phyloP scores from a whole-genome alignment of 179 eudicot species.

The Silene coronaria region DNA sequence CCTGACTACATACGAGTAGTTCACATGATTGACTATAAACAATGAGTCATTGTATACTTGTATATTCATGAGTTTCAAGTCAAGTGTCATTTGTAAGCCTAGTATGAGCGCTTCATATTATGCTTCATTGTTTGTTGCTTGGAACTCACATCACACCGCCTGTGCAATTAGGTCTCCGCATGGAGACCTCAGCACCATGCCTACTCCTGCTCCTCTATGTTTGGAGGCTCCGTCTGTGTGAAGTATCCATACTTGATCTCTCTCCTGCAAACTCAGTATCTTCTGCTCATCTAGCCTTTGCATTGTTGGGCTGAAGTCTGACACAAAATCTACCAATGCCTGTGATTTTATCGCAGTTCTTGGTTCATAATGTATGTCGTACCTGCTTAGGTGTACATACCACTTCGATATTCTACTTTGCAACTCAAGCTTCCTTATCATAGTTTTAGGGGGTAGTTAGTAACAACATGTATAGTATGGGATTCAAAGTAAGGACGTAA shows the following conservation, averaged over 20 bases:
- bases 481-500: not conserved
- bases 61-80: no score
- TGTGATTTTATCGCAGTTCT: not conserved
- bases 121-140: not conserved
- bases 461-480: no score
- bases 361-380: not conserved
- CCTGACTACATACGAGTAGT: not conserved
- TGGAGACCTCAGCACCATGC: not conserved
- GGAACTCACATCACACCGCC: not conserved
- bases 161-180: not conserved
- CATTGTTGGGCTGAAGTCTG: not conserved
- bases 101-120: not conserved
- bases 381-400: not conserved
- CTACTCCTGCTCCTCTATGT: not conserved
- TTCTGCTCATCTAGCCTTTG: not conserved
- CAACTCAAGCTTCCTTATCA: not conserved
- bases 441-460: not conserved
- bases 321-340: not conserved
- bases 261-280: not conserved
- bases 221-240: not conserved
- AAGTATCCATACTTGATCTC: not conserved
- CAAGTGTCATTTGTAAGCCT: not conserved
- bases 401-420: not conserved
- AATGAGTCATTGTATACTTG: no score
- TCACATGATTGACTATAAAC: not conserved